phyloP scores from a whole-genome alignment of 1,284 basidiomycete species.

The Rhodofomes roseus region DNA sequence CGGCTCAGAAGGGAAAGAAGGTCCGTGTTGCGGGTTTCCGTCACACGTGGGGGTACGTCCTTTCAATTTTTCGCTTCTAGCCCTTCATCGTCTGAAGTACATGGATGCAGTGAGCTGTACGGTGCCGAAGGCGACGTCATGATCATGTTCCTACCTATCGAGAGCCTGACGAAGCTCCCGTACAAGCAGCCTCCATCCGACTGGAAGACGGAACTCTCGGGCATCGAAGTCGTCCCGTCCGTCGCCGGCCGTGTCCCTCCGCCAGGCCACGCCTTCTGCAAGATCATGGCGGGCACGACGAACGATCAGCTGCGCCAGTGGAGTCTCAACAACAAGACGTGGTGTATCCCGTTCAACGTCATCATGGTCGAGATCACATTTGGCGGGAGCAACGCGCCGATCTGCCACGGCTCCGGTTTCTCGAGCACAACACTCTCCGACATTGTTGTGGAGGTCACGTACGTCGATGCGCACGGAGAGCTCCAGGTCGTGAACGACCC shows the following conservation, averaged over 20 bases:
- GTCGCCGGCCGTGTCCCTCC: slow-evolving; percentile 6
- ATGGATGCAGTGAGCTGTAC: slow-evolving; percentile 3
- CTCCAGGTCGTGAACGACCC: slow-evolving; percentile 12
- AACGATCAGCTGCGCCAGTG: slow-evolving; percentile 12
- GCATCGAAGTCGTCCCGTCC: slow-evolving; percentile 7
- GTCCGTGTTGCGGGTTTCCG: slow-evolving; percentile 14
- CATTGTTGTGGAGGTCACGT: slow-evolving; percentile 9
- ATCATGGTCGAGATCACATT: slow-evolving; percentile 12
- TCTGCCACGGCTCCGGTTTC: slow-evolving; percentile 14
- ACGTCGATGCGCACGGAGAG: slow-evolving; percentile 11
- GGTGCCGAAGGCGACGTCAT: slow-evolving; percentile 6
- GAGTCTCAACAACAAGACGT: slow-evolving; percentile 9
- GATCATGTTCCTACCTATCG: slow-evolving; percentile 10
- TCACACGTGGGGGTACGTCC: slow-evolving; percentile 12
- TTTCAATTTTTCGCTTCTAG: neutral
- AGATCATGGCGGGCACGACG: slow-evolving; percentile 11
- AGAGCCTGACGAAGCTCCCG: slow-evolving; percentile 6
- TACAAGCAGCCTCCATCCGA: slow-evolving; percentile 8
- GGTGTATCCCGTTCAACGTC: slow-evolving; percentile 10
- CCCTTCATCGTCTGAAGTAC: too few species aligned
- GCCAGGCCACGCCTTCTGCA: slow-evolving; percentile 2
- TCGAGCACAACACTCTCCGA: slow-evolving; percentile 11
- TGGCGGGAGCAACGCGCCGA: slow-evolving; percentile 13
- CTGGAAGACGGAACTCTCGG: slow-evolving; percentile 9
- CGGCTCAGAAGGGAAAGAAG: slow-evolving; percentile 3